These are phyloP conservation scores for Pseudofabraea citricarpa DNA, from an alignment of 2,329 filamentous ascomycete genomes.

Conservation along the genomic window DNA sequence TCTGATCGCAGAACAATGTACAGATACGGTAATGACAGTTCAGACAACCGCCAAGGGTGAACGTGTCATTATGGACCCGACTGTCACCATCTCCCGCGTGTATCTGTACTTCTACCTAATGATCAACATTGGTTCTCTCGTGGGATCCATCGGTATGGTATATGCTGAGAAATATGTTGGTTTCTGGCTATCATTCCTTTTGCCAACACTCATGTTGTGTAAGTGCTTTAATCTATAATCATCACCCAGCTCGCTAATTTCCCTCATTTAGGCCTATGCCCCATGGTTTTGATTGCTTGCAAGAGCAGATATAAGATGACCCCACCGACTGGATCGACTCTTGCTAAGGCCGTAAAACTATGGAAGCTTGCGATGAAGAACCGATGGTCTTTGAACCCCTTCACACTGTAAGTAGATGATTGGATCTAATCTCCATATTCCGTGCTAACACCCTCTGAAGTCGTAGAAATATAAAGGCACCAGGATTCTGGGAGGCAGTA, in stretches of 20 bases:
- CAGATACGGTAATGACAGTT: slow-evolving; percentile 8
- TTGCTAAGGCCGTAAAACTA: slow-evolving; percentile 54
- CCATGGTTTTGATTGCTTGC: slow-evolving; percentile 50
- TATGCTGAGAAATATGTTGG: slow-evolving; percentile 49
- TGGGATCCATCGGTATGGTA: slow-evolving; percentile 38
- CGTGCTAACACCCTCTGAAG: slow-evolving; percentile 11
- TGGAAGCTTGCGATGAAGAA: slow-evolving; percentile 50
- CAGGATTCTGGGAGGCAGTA: slow-evolving; percentile 53
- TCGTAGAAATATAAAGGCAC: slow-evolving; percentile 47
- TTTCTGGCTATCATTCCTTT: slow-evolving; percentile 43
- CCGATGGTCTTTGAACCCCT: slow-evolving; percentile 48
- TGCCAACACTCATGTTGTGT: slow-evolving; percentile 38
- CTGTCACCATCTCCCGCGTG: slow-evolving; percentile 27
- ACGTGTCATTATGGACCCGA: slow-evolving; percentile 28
- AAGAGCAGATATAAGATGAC: slow-evolving; percentile 50
- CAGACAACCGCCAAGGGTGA: slow-evolving; percentile 23
- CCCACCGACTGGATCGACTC: slow-evolving; percentile 61
- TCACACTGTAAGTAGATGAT: slow-evolving; percentile 46
- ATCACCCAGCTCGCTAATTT: slow-evolving; percentile 8
- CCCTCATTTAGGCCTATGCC: slow-evolving; percentile 50
- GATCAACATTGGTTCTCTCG: slow-evolving; percentile 45
- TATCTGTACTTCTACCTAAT: slow-evolving; percentile 43
- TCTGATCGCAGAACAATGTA: slow-evolving; percentile 28
- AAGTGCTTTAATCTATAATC: slow-evolving; percentile 21
- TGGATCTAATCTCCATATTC: too few species aligned